These are phyloP conservation scores for Fusarium subglutinans DNA, from an alignment of 2,329 filamentous ascomycete genomes.

Conservation along the genomic window DNA sequence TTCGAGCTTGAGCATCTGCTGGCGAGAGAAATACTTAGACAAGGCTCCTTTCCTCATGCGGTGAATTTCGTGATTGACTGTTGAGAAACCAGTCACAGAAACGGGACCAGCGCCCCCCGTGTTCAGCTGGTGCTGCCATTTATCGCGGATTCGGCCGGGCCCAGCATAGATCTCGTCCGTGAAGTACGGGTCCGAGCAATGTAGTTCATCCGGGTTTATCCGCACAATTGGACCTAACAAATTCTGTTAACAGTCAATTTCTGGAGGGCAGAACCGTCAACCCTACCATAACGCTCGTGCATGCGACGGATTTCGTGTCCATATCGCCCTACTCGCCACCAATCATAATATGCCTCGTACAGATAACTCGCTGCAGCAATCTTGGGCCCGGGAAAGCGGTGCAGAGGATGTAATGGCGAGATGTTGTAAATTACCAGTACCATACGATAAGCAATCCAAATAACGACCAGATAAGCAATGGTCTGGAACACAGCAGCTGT, in stretches of 20 bases:
- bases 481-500: background rate
- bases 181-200: slow-evolving; percentile 49
- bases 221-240: slow-evolving; percentile 49
- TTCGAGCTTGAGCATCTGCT: slow-evolving; percentile 44
- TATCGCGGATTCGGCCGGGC: slow-evolving; percentile 41
- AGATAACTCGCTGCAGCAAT: slow-evolving; percentile 49
- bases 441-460: slow-evolving; percentile 46
- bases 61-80: slow-evolving; percentile 46
- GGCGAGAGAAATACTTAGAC: slow-evolving; percentile 48
- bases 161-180: slow-evolving; percentile 51
- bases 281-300: slow-evolving; percentile 50
- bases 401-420: slow-evolving; percentile 52
- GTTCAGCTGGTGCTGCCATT: slow-evolving; percentile 33
- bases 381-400: slow-evolving; percentile 50
- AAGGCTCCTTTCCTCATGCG: slow-evolving; percentile 45
- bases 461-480: slow-evolving; percentile 24
- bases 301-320: slow-evolving; percentile 47
- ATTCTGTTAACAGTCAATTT: accelerated
- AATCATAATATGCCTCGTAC: slow-evolving; percentile 52
- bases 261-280: accelerated
- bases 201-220: slow-evolving; percentile 52
- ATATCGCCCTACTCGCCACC: slow-evolving; percentile 49
- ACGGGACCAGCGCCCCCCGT: slow-evolving; percentile 16
- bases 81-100: slow-evolving; percentile 22
- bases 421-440: slow-evolving; percentile 48